Evolutionary conservation across 2,329 filamentous ascomycete species (phyloP).

Genomic region (Apiospora saccharicola): DNA sequence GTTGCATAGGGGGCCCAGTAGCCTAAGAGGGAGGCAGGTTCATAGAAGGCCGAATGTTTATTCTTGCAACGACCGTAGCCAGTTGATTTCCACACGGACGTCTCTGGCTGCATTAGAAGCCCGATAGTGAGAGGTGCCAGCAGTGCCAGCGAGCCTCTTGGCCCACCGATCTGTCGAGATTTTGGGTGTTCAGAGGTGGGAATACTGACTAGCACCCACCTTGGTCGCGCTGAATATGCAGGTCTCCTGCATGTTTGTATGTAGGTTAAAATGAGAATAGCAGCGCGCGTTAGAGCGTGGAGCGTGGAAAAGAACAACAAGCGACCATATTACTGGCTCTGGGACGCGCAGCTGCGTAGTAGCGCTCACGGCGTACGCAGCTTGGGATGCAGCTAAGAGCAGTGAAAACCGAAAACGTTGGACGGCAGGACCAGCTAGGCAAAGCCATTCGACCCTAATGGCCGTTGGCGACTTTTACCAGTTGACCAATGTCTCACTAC

Average conservation of each 20-base stretch:
- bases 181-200: constrained; percentile 24
- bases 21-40: neutral
- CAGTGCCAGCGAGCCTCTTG: constrained; percentile 24
- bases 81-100: constrained; percentile 23
- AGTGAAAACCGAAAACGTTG: constrained; percentile 13
- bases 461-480: constrained; percentile 11
- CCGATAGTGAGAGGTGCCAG: constrained; percentile 31
- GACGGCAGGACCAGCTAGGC: neutral
- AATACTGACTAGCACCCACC: constrained; percentile 23
- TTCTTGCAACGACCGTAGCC: neutral
- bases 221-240: constrained; percentile 35
- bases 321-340: neutral
- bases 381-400: constrained; percentile 9
- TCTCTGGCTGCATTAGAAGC: constrained; percentile 28
- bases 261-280: constrained; percentile 26
- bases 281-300: neutral
- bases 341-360: constrained; percentile 6
- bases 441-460: constrained; percentile 16
- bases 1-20: neutral
- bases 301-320: constrained; percentile 12
- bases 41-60: neutral
- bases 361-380: neutral
- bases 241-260: constrained; percentile 33
- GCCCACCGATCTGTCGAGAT: constrained; percentile 31
- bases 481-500: neutral